These are phyloP conservation scores for Meripilus lineatus DNA, from an alignment of 1,284 basidiomycete species.

Conservation along the genomic window DNA sequence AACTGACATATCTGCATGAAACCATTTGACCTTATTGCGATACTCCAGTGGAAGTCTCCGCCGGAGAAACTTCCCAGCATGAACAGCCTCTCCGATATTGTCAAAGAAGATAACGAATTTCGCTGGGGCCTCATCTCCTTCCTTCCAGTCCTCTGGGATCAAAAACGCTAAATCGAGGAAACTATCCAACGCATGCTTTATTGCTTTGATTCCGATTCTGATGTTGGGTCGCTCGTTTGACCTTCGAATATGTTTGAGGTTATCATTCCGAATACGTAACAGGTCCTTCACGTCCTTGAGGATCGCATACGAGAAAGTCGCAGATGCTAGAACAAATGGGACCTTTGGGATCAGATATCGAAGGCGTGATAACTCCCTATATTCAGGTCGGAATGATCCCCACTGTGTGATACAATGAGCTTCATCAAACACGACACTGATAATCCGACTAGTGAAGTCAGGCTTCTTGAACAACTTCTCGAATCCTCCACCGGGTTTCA, in stretches of 20 bases:
- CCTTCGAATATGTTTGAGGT: neutral
- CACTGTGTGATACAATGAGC: constrained; percentile 33
- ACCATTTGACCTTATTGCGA: constrained; percentile 16
- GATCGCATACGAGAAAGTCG: neutral
- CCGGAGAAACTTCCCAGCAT: constrained; percentile 10
- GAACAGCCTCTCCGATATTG: constrained; percentile 13
- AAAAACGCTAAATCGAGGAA: constrained; percentile 7
- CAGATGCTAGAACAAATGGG: constrained; percentile 2
- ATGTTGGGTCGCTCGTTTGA: constrained; percentile 8
- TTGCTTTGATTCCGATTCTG: neutral
- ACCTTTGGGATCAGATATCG: neutral
- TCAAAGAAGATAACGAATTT: constrained; percentile 32
- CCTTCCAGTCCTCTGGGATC: constrained; percentile 6
- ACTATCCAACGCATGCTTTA: neutral
- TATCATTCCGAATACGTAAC: neutral
- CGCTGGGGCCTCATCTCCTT: constrained; percentile 3
- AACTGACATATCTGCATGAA: constrained; percentile 16
- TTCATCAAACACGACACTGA: constrained; percentile 31
- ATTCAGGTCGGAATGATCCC: constrained; percentile 30
- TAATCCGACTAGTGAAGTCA: constrained; percentile 18
- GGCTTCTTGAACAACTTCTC: constrained; percentile 21
- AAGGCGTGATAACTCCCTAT: constrained; percentile 16
- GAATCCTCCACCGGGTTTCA: constrained; percentile 18
- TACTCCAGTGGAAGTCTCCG: constrained; percentile 8
- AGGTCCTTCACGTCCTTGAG: neutral